These are phyloP conservation scores for Lyophyllum shimeji DNA, from an alignment of 768 basidiomycete species.

Conservation along the genomic window DNA sequence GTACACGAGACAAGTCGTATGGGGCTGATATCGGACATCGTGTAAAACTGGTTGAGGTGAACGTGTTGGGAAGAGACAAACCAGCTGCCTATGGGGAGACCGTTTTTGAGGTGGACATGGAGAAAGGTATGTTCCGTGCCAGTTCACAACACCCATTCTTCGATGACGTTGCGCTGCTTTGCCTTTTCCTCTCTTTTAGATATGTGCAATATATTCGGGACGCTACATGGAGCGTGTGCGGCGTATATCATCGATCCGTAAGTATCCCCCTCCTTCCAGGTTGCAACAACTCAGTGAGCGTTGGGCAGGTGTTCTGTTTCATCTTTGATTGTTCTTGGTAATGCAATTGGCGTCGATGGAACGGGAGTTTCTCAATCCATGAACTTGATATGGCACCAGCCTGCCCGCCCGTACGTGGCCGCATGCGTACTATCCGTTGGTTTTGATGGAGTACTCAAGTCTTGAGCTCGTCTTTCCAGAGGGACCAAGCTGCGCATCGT, in stretches of 20 bases:
- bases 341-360: slow-evolving; percentile 36
- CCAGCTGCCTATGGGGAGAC: slow-evolving; percentile 28
- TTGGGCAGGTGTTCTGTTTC: slow-evolving; percentile 40
- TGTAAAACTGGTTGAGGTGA: slow-evolving; percentile 35
- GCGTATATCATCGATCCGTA: slow-evolving; percentile 57
- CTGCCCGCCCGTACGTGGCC: slow-evolving; percentile 36
- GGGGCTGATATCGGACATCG: slow-evolving; percentile 37
- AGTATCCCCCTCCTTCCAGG: slow-evolving; percentile 17
- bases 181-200: slow-evolving; percentile 30
- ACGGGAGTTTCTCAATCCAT: slow-evolving; percentile 52
- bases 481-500: slow-evolving; percentile 42
- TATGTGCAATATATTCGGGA: slow-evolving; percentile 51
- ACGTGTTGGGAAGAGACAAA: slow-evolving; percentile 26
- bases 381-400: slow-evolving; percentile 49
- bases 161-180: not conserved
- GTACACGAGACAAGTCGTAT: slow-evolving; percentile 33
- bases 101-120: slow-evolving; percentile 38
- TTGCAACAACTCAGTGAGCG: not conserved
- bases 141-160: no score
- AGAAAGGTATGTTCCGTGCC: slow-evolving; percentile 26
- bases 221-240: slow-evolving; percentile 57
- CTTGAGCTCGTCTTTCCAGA: slow-evolving; percentile 21
- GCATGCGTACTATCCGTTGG: not conserved
- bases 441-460: no score
- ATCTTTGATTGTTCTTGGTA: slow-evolving; percentile 41